Base-by-base conservation (phyloP, 805 yeast species). In the Kodamaea neixiangensis region DNA sequence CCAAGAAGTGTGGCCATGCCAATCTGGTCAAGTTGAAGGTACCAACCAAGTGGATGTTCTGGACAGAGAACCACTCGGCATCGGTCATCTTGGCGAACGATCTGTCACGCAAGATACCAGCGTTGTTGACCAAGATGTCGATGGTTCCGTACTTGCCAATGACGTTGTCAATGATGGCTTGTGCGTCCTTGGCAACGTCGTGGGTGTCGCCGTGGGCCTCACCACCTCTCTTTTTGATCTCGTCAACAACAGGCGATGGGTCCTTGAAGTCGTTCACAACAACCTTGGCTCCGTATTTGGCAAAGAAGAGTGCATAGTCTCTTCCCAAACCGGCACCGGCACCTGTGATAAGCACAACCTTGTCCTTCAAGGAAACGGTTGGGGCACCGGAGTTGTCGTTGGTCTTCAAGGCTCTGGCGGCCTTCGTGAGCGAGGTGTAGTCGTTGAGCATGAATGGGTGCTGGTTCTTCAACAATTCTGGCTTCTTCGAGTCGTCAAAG, bases 281-380 rank as follows among this genome's bases (percentile, higher is more conserved):
- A 54, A 93, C 94, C 72, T 86, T 90, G 21, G 97, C 97, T 54
- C 98, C 99, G 61, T 89, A 89, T 67, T 81, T 86, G 50, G 96
- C 97, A 65, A 87, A 86, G 66, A 82, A 78, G 46, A 82, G 71
- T 3, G 98, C 96, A 72, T 93, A 96, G 52, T 91, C 87, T 66
- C 86, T 84, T 55, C 99, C 99, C 60, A 93, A 79, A 44, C 99
- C 99, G 45, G 88, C 85, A 55, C 97, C 97, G 39, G 97, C 92
- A 56, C 99, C 99, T 14, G 98, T 93, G 50, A 93, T 82, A 52
- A 93, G 80, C 33, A 90, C 97, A 50, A 93, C 97, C 71, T 88
- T 89, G 59, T 77, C 91, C 64, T 82, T 83, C 65, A 93, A 73
- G 22, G 90, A 82, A 43, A 87, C 77, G 21, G 61, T 50, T 19